Base-by-base conservation (phyloP, 1,284 basidiomycete species). In the Neonothopanus nambi region DNA sequence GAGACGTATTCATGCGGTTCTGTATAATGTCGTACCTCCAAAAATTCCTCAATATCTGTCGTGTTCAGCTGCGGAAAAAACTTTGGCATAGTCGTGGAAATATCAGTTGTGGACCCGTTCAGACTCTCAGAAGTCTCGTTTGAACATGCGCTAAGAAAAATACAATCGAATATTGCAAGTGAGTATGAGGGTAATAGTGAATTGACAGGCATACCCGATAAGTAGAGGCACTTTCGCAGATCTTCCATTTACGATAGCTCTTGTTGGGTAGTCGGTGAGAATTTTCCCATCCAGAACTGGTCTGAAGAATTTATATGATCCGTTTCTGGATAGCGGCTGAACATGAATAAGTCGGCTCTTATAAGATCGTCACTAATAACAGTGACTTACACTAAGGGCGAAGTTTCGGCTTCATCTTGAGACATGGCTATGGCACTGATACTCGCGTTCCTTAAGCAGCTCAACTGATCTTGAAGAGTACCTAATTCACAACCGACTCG, bases 161-260 rank as follows among this genome's bases (percentile, higher is more conserved):
- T 20, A 28, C 17, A 17, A 26, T 9, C 28, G 7, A 18, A 24
- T 15, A 21, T 5, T 48, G 38, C 37, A 17, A 40, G 21, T 11
- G 26, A 5, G 5, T 5, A 15, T 11, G 26, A 21, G 20, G 7
- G 5, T 23, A 4, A 3, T 17, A 40, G 7, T 40, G 18, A 11
- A 23, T 12, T 5, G 8, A 42, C 40, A 13, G 30, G 64, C 75
- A 41, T 61, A 84, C 82, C 82, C 82, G 36, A 82, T 76, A 28
- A 86, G 78, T 2, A 84, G 59, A 15, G 81, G 78, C 4, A 84
- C 76, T 23, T 70, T 66, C 2, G 69, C 63, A 53, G 79, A 81
- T 24, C 71, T 69, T 3, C 78, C 77, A 7, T 65, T 53, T 5
- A 71, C 61, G 35, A 85, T 70, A 4, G 71, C 69, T 26, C 62